Evolutionary conservation across 768 basidiomycete genomes (phyloP), one percentile per base, ranked within the genome.

Genomic region (Pleurotus cornucopiae): DNA sequence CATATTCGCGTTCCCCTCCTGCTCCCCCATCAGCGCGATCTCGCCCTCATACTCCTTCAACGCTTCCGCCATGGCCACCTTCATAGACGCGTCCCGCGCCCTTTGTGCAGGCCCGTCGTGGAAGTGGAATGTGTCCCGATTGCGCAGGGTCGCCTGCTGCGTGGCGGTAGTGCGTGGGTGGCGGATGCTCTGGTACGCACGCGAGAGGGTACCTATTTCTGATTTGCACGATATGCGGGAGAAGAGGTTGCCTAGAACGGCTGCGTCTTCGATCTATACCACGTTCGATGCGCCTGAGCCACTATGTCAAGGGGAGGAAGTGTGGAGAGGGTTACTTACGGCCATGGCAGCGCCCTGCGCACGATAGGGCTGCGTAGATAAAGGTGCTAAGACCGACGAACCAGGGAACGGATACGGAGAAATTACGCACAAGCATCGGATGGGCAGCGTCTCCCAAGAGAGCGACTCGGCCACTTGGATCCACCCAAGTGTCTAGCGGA

Each of bases 311-410:
- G 6, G 30, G 7, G 11, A 34, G 11, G 30, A 9, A 9, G 30
- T 4, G 54, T 21, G 39, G 7, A 51, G 14, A 7, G 37, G 16
- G 40, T 26, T 5, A 56, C 70, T 49, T 61, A 81, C 74, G 23
- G 80, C 80, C 71, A 82, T 80, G 9, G 81, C 79, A 37, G 80
- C 73, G 5, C 81, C 81, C 63, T 83, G 82, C 0, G 79, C 82
- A 12, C 76, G 71, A 44, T 44, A 44, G 41, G 41, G 20, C n/a
- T 44, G 41, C 20, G 41, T n/a, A 44, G n/a, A 16, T 44, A 11
- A 44, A 21, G n/a, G 41, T 18, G 51, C 39, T 4, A 21, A 9
- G 13, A 11, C 20, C 11, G 18, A 38, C n/a, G 43, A 20, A 12
- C 14, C 14, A 6, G 16, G 14, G 20, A 5, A 7, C 4, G 46